These are phyloP conservation scores for Paecilomyces sp. DNA, from an alignment of 2,329 filamentous ascomycete species.

Conservation along the genomic window DNA sequence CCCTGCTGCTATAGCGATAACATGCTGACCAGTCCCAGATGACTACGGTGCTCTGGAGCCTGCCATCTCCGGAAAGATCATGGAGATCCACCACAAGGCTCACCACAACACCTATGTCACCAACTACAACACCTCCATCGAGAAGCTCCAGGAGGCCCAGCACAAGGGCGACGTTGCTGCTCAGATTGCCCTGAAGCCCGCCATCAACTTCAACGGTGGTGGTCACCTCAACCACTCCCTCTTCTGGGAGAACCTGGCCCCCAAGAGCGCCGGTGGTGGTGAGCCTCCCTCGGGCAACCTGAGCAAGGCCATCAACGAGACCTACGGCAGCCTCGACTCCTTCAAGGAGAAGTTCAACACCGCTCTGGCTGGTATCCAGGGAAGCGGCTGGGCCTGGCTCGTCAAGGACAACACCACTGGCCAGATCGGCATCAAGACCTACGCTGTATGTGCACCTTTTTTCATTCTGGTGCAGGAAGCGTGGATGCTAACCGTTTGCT, in stretches of 20 bases:
- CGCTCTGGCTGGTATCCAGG: conserved; percentile 58
- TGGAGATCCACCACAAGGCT: conserved; percentile 92
- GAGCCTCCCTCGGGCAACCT: conserved; percentile 55
- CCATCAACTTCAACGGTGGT: conserved; percentile 60
- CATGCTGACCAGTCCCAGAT: conserved; percentile 47
- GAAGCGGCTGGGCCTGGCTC: conserved; percentile 58
- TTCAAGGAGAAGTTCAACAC: conserved; percentile 59
- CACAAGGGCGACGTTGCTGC: conserved; percentile 47
- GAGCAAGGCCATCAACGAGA: conserved; percentile 50
- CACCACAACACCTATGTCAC: conserved; percentile 94
- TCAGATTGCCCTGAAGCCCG: conserved; percentile 52
- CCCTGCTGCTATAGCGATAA: neutral
- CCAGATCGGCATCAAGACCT: conserved; percentile 54
- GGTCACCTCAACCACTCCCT: conserved; percentile 58
- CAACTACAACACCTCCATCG: conserved; percentile 72
- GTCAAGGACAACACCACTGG: conserved; percentile 57
- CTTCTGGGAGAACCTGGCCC: conserved; percentile 63
- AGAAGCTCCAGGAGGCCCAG: conserved; percentile 59
- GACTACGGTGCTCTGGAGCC: conserved; percentile 94
- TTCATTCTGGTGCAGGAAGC: neutral
- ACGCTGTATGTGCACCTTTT: conserved; percentile 41
- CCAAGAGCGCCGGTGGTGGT: conserved; percentile 55
- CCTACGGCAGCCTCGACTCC: conserved; percentile 52
- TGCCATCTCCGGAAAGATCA: conserved; percentile 78
- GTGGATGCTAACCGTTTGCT: neutral